These are phyloP conservation scores for Trichoderma asperellum DNA, from an alignment of 2,329 filamentous ascomycete genomes.

Conservation along the genomic window DNA sequence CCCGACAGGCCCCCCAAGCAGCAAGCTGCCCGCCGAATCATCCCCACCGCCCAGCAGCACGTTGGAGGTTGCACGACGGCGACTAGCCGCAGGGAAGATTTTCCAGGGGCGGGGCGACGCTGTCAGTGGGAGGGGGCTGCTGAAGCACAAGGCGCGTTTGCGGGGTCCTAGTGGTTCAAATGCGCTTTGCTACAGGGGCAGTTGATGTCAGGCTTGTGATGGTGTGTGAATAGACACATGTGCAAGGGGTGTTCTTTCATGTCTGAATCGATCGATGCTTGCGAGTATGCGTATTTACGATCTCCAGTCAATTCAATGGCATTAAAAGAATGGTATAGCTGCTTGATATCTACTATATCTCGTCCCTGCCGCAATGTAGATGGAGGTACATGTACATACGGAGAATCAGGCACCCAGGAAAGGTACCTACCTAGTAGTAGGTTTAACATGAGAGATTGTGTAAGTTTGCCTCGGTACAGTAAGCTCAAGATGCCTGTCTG, in stretches of 20 bases:
- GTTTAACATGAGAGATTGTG: neutral
- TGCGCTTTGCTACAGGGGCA: neutral
- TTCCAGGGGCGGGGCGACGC: slow-evolving; percentile 23
- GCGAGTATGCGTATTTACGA: neutral
- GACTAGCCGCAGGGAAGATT: slow-evolving; percentile 13
- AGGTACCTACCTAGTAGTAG: no score
- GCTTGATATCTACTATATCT: neutral
- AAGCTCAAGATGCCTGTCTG: slow-evolving; percentile 12
- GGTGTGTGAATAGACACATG: neutral
- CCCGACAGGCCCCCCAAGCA: neutral
- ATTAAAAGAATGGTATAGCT: neutral
- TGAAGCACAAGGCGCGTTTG: slow-evolving; percentile 38
- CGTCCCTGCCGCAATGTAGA: neutral
- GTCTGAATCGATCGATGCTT: neutral
- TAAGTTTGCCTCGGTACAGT: slow-evolving; percentile 2
- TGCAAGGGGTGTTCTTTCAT: neutral
- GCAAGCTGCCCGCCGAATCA: slow-evolving; percentile 16
- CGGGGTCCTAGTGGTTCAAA: slow-evolving; percentile 40
- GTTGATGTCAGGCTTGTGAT: neutral
- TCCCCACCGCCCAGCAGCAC: slow-evolving; percentile 21
- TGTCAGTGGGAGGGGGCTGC: slow-evolving; percentile 32
- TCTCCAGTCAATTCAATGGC: neutral
- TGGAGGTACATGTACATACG: neutral
- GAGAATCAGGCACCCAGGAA: neutral
- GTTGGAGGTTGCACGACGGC: slow-evolving; percentile 20